Evolutionary conservation across 176 grass and related monocot genomes (phyloP).

Genomic region (Elymus sibiricus): DNA sequence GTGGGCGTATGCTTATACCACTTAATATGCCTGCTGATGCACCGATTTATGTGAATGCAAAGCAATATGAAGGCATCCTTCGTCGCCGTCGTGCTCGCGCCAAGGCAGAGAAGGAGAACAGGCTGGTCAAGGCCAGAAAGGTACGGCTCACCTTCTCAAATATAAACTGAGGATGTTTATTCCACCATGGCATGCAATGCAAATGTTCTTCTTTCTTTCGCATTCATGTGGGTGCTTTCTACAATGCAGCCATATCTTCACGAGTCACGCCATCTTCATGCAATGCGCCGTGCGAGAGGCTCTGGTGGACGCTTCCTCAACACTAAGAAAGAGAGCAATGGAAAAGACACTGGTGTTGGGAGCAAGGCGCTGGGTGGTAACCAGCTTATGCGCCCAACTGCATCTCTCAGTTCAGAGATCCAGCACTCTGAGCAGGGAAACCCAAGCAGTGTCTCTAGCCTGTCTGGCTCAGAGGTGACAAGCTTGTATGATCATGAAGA

Average conservation of each 20-base stretch:
- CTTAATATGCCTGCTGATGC: conserved; percentile 68
- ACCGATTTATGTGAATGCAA: conserved; percentile 89
- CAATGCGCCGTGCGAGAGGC: conserved; percentile 80
- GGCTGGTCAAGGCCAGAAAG: conserved; percentile 69
- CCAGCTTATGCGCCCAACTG: conserved; percentile 6
- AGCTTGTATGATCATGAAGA: conserved; percentile 62
- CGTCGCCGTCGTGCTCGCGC: conserved; percentile 78
- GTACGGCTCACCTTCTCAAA: conserved; percentile 29
- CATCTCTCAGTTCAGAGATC: conserved; percentile 67
- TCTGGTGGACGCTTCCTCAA: conserved; percentile 89
- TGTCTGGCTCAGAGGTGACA: conserved; percentile 80
- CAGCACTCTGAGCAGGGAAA: conserved; percentile 65
- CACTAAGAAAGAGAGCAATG: conserved; percentile 48
- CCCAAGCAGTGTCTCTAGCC: conserved; percentile 48
- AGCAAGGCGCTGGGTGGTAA: conserved; percentile 2
- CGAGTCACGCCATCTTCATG: conserved; percentile 89
- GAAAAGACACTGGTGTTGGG: conserved; percentile 5
- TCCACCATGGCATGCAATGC: background rate
- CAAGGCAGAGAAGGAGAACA: conserved; percentile 69
- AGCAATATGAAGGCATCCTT: conserved; percentile 83
- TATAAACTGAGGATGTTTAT: background rate
- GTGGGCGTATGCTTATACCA: conserved; percentile 63
- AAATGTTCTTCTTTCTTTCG: background rate
- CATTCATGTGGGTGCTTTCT: background rate
- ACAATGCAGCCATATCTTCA: conserved; percentile 85